Evolutionary conservation across 2,329 filamentous ascomycete species (phyloP), one percentile per base, ranked within the genome.

Genomic region (Chaetomiaceae sp.): DNA sequence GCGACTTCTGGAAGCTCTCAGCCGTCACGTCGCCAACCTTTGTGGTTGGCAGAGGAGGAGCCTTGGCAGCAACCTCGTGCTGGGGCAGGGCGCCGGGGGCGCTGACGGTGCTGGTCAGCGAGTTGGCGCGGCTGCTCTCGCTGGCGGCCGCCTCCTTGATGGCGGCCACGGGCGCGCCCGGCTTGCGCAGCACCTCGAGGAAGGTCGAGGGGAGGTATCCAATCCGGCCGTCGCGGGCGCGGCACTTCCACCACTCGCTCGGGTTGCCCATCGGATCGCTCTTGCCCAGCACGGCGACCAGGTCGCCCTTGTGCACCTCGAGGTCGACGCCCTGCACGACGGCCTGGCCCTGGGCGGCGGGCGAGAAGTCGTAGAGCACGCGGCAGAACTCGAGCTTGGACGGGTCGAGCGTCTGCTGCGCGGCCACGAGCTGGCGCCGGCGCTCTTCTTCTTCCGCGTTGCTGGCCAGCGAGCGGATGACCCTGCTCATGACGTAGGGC

Each of bases 241-340:
- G 82, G 72, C 95, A 99, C 61, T 87, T 84, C 94, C 94, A 99
- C 94, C 94, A 99, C 67, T 99, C 92, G 48, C 88, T 94, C 4
- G 90, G 83, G 63, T 94, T 91, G 39, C 94, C 94, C 66, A 92
- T 82, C 0, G 94, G 94, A 65, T 99, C 94, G 17, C 84, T 88
- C 75, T 96, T 96, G 74, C 86, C 87, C 51, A 99, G 79, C 1
- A 99, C 91, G 23, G 94, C 94, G 15, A 99, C 91, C 49, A 97
- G 84, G 64, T 99, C 94, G 55, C 92, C 92, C 75, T 96, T 96
- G 74, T 89, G 91, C 22, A 95, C 92, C 33, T 89, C 85, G 14
- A 99, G 80, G 66, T 99, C 95, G 62, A 97, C 84, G 31, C 88
- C 89, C 57, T 85, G 74, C 19, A 78, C 77, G 14, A 79, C 72